Evolutionary conservation across 495 filamentous ascomycete genomes (phyloP).

Genomic region (Penicillium egyptiacum): DNA sequence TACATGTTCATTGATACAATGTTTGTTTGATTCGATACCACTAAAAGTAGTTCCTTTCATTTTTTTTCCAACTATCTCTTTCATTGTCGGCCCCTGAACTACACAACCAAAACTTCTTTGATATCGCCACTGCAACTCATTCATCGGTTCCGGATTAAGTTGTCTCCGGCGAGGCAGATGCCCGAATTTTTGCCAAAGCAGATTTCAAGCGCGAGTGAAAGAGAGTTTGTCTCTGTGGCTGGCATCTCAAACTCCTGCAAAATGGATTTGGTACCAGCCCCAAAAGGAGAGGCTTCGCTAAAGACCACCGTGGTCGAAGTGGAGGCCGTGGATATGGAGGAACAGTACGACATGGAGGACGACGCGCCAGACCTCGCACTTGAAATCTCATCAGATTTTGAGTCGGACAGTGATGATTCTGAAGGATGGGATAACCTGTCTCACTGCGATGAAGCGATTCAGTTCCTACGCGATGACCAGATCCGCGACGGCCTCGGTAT

Average conservation of each 20-base stretch:
- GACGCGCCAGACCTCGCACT: conserved; percentile 30
- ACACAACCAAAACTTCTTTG: conserved; percentile 4
- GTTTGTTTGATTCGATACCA: conserved; percentile 36
- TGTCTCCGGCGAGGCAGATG: conserved; percentile 31
- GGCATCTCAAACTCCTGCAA: conserved; percentile 36
- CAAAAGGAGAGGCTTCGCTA: conserved; percentile 40
- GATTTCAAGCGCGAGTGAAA: conserved; percentile 36
- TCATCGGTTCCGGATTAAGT: conserved; percentile 39
- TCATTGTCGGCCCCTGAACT: conserved; percentile 19
- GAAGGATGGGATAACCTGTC: conserved; percentile 69
- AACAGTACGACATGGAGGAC: conserved; percentile 14
- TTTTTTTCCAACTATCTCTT: conserved; percentile 13
- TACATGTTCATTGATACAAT: conserved; percentile 21
- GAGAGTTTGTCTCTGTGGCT: conserved; percentile 30
- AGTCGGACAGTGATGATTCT: conserved; percentile 61
- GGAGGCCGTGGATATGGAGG: conserved; percentile 41
- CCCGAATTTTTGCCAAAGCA: conserved; percentile 33
- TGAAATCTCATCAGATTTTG: conserved; percentile 42
- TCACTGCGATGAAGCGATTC: conserved; percentile 66
- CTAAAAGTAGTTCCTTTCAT: conserved; percentile 15
- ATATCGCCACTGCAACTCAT: conserved; percentile 14
- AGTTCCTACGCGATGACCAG: conserved; percentile 61
- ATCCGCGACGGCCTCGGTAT: conserved; percentile 55
- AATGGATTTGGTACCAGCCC: conserved; percentile 48
- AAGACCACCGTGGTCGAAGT: conserved; percentile 49